Evolutionary conservation across 768 basidiomycete genomes (phyloP).

Genomic region (Cystobasidium onofrii): DNA sequence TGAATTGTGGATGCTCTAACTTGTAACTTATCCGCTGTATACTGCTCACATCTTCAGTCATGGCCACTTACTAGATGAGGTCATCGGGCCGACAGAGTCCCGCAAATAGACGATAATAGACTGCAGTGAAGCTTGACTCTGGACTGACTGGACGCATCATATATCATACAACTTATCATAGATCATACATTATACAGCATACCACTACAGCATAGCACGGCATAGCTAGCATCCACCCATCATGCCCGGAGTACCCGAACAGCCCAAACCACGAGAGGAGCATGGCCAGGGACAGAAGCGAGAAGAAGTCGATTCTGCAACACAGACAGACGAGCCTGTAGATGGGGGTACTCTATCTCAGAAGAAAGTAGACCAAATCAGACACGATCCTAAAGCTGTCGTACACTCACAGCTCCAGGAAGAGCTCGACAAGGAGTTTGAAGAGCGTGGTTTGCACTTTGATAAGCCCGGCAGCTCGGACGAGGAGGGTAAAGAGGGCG

Average conservation of each 20-base stretch:
- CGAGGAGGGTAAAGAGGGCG: background rate
- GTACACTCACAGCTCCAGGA: background rate
- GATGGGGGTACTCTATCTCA: background rate
- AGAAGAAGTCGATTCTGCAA: background rate
- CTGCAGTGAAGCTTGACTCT: too few species aligned
- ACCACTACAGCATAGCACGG: background rate
- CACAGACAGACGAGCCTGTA: background rate
- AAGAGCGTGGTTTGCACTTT: background rate
- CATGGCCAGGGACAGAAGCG: background rate
- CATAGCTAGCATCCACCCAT: background rate
- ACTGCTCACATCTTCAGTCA: too few species aligned
- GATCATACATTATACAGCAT: background rate
- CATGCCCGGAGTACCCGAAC: background rate
- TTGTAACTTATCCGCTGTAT: too few species aligned
- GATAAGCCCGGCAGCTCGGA: background rate
- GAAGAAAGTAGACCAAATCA: background rate
- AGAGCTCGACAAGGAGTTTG: background rate
- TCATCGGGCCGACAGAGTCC: too few species aligned
- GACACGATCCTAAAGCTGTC: background rate
- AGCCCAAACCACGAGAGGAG: background rate
- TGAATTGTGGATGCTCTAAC: too few species aligned
- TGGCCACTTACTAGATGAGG: too few species aligned
- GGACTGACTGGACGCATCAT: too few species aligned
- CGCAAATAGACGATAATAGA: too few species aligned
- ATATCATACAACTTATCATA: too few species aligned